Evolutionary conservation across 2,329 filamentous ascomycete genomes (phyloP).

Genomic region (Ophiostoma pallidulum): DNA sequence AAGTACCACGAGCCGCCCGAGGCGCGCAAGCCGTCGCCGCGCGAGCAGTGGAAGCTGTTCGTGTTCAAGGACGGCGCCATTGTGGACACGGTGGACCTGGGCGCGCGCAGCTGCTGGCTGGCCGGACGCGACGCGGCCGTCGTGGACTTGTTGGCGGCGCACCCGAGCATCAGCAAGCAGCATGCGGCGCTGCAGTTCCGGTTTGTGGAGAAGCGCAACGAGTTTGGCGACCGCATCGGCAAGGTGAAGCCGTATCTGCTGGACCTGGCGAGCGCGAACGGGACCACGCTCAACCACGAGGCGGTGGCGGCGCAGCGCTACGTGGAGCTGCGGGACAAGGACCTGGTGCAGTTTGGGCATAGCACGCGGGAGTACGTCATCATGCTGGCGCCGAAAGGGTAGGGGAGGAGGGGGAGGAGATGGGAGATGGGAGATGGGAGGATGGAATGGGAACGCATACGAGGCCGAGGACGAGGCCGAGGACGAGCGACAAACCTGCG

Average conservation of each 20-base stretch:
- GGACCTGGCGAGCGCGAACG: slow-evolving; percentile 88
- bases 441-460: too few species aligned
- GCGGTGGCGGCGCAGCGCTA: slow-evolving; percentile 66
- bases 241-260: slow-evolving; percentile 81
- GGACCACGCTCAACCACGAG: slow-evolving; percentile 72
- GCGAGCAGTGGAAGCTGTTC: slow-evolving; percentile 79
- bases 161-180: slow-evolving; percentile 90
- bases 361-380: slow-evolving; percentile 93
- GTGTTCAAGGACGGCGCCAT: slow-evolving; percentile 80
- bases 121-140: slow-evolving; percentile 72
- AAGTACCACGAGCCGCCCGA: slow-evolving; percentile 97
- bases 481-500: too few species aligned
- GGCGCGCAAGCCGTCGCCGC: slow-evolving; percentile 73
- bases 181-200: slow-evolving; percentile 94
- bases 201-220: slow-evolving; percentile 70
- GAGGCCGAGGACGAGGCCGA: too few species aligned
- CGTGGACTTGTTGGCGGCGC: slow-evolving; percentile 74
- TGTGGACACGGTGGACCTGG: slow-evolving; percentile 71
- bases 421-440: too few species aligned
- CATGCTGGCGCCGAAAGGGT: slow-evolving; percentile 58
- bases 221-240: slow-evolving; percentile 75
- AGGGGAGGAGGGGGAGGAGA: slow-evolving; percentile 2
- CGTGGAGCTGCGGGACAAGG: slow-evolving; percentile 77
- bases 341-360: slow-evolving; percentile 78
- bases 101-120: slow-evolving; percentile 77